Base-by-base conservation (phyloP, 768 basidiomycete genomes). In the Kwoniella pini region DNA sequence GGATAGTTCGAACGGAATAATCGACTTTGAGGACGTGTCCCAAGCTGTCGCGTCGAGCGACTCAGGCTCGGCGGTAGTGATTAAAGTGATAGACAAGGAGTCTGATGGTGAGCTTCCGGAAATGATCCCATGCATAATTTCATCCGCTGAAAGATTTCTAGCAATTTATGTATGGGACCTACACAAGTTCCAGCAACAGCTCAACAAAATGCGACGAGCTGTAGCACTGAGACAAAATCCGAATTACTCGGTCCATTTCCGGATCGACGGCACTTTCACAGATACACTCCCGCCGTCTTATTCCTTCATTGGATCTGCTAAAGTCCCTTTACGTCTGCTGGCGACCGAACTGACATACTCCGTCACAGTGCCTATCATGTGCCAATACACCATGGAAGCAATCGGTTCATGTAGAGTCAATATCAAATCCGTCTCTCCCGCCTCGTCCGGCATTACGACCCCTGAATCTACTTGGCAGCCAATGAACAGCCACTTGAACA, bases 111-210 rank as follows among this genome's bases (percentile, higher is more conserved):
- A 40, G 74, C 42, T 24, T 27, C n/a, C 17, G n/a, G n/a, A 31
- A 6, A n/a, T 17, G 19, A 6, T 26, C n/a, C n/a, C 22, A 27
- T 22, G 0, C 10, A 21, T 13, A 21, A 33, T 21, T 31, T 19
- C 10, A 13, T 19, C 9, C 15, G 45, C 71, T 72, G 39, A 72
- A 28, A 24, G 10, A 2, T 27, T 17, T 13, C 1, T 86, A 68
- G 88, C 90, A 19, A 86, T 97, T 52, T 94, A 94, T 76, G 83
- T 87, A 6, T 99, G 95, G 95, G 91, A 91, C 17, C 79, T 93
- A 43, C 87, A 90, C 70, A 86, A 90, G 28, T 85, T 97, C 78
- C 85, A 88, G 65, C 90, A 91, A 66, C 93, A 92, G 62, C 80
- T 97, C 17, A 86, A 88, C 69, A 88, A 89, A 63, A 98, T 98